Evolutionary conservation across 345 rosid genomes (phyloP).

Genomic region (Syzygium jambos): DNA sequence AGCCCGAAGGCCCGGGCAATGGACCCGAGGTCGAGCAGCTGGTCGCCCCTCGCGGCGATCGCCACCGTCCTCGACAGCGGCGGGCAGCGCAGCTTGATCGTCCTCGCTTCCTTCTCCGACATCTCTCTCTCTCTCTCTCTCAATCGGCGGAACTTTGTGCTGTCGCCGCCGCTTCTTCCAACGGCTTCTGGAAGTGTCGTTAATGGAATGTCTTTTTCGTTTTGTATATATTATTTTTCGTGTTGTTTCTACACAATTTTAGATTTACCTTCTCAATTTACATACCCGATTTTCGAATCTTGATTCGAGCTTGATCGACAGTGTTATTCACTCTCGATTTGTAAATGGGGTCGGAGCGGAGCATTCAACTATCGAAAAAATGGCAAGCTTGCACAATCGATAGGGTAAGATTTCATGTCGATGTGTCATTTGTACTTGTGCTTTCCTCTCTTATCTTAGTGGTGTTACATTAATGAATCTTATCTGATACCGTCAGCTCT

Average conservation of each 20-base stretch:
- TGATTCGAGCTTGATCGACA: not conserved
- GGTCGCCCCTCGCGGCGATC: constrained; percentile 36
- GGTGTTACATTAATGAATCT: no score
- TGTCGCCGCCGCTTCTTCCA: not conserved
- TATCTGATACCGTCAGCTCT: no score
- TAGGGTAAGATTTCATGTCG: not conserved
- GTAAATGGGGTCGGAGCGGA: no score
- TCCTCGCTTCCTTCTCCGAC: constrained; percentile 15
- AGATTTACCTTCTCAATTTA: no score
- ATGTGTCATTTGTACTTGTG: not conserved
- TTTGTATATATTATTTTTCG: not conserved
- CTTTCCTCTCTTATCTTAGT: not conserved
- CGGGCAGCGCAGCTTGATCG: constrained; percentile 56
- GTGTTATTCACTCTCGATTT: no score
- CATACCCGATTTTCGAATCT: not conserved
- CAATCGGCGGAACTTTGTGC: not conserved
- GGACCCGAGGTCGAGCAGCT: constrained; percentile 59
- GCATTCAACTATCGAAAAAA: no score
- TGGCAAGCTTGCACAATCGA: no score
- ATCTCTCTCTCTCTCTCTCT: not conserved
- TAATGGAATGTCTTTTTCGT: not conserved
- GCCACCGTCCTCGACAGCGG: constrained; percentile 31
- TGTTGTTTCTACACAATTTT: not conserved
- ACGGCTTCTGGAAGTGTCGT: constrained; percentile 20
- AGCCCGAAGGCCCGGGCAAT: constrained; percentile 61